Percentiles rank a stretch among this genome's conserved stretches.
These are phyloP conservation scores for Acephala macrosclerotiorum DNA, from an alignment of 2,329 filamentous ascomycete species.

Conservation along the genomic window DNA sequence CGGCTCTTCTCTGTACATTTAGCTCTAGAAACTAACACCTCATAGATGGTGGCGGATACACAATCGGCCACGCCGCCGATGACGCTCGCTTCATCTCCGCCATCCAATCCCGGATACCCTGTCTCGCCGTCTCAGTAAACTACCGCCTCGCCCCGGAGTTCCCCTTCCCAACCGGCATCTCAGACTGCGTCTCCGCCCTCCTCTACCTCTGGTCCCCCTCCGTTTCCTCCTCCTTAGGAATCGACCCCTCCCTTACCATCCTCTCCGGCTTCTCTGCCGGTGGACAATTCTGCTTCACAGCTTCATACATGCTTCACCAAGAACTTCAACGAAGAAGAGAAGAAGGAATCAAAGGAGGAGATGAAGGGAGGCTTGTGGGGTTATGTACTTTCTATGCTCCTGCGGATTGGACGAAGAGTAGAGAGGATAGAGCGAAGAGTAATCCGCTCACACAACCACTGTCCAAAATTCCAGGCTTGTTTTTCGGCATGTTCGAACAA, in stretches of 20 bases:
- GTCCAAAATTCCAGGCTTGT: slow-evolving; percentile 1
- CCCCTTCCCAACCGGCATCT: slow-evolving; percentile 67
- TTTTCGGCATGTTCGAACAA: slow-evolving; percentile 26
- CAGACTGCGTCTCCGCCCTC: slow-evolving; percentile 58
- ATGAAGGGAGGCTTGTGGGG: background rate
- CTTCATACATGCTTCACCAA: slow-evolving; percentile 25
- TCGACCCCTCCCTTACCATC: slow-evolving; percentile 44
- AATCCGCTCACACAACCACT: slow-evolving; percentile 10
- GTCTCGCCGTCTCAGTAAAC: slow-evolving; percentile 65
- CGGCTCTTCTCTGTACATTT: too few relatives aligned
- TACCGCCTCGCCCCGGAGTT: slow-evolving; percentile 69
- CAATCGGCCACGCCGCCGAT: slow-evolving; percentile 63
- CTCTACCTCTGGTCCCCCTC: slow-evolving; percentile 44
- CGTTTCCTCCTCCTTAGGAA: slow-evolving; percentile 28
- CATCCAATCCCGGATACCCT: slow-evolving; percentile 55
- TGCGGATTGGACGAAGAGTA: slow-evolving; percentile 15
- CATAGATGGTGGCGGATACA: slow-evolving; percentile 67
- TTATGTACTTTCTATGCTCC: slow-evolving; percentile 2
- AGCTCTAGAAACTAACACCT: background rate
- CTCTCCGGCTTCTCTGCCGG: slow-evolving; percentile 57
- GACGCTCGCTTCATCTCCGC: slow-evolving; percentile 65
- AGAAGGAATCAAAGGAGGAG: slow-evolving; percentile 4
- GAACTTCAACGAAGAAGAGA: background rate
- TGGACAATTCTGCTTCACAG: slow-evolving; percentile 39
- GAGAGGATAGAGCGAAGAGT: slow-evolving; percentile 18